These are phyloP conservation scores for Sindora glabra DNA, from an alignment of 306 rosid genomes.

Conservation along the genomic window DNA sequence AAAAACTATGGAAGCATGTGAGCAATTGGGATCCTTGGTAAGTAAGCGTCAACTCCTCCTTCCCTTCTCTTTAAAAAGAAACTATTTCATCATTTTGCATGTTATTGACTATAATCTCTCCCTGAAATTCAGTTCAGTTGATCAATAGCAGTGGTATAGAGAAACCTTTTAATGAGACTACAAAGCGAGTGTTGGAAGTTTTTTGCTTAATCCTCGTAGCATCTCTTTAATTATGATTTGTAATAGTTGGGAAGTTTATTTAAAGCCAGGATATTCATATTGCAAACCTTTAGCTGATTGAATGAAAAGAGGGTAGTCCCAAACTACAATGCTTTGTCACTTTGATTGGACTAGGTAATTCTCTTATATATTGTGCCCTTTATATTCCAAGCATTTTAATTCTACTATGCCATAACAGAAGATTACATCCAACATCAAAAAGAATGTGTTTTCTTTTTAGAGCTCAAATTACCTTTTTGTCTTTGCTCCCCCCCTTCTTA, in stretches of 20 bases:
- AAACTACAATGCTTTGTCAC: no score
- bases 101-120: neutral
- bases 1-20: slow-evolving; percentile 81
- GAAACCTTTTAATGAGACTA: slow-evolving; percentile 36
- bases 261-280: neutral
- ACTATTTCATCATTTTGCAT: no score
- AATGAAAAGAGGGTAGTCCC: no score
- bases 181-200: slow-evolving; percentile 8
- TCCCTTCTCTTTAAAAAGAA: neutral
- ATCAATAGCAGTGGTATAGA: slow-evolving; percentile 42
- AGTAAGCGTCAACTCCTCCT: neutral
- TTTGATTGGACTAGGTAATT: no score
- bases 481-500: no score
- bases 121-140: slow-evolving; percentile 39
- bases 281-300: no score
- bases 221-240: neutral
- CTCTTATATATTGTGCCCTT: no score
- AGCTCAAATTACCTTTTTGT: no score
- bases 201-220: neutral
- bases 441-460: no score
- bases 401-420: no score
- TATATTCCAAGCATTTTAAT: no score
- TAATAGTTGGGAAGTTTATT: neutral
- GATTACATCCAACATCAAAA: no score
- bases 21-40: slow-evolving; percentile 92